phyloP scores from a whole-genome alignment of 2,329 filamentous ascomycete species.

The Ophiostoma sp. region DNA sequence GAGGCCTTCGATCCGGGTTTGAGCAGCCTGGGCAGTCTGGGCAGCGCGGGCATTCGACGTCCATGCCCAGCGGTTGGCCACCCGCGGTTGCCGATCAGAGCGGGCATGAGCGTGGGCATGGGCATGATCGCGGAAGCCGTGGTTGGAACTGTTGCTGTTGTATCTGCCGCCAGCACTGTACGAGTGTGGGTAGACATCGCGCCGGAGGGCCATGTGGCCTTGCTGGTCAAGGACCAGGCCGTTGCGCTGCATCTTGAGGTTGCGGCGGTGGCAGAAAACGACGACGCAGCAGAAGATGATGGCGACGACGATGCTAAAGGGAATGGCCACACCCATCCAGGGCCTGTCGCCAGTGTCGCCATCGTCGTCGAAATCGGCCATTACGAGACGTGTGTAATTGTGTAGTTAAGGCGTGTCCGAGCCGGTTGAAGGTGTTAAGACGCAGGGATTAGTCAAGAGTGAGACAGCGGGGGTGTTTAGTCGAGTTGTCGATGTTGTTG shows the following conservation, averaged over 20 bases:
- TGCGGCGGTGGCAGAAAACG: slow-evolving; percentile 18
- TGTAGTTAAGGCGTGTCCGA: neutral
- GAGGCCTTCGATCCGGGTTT: slow-evolving; percentile 27
- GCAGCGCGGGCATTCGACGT: neutral
- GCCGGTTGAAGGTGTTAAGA: neutral
- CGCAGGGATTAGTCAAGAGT: neutral
- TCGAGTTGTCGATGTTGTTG: neutral
- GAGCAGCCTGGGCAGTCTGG: neutral
- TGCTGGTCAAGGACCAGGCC: slow-evolving; percentile 21
- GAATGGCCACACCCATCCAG: slow-evolving; percentile 22
- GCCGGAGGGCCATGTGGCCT: slow-evolving; percentile 23
- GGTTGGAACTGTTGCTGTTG: slow-evolving; percentile 2
- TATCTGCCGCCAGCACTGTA: neutral
- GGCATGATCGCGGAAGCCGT: neutral
- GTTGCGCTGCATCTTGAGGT: neutral
- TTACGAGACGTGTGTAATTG: slow-evolving; percentile 2
- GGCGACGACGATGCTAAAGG: slow-evolving; percentile 20
- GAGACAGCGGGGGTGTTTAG: neutral
- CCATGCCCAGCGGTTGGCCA: slow-evolving; percentile 26
- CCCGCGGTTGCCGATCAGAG: slow-evolving; percentile 12
- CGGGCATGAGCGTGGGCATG: neutral
- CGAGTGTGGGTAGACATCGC: slow-evolving; percentile 21
- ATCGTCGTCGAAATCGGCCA: slow-evolving; percentile 18
- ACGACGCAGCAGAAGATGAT: slow-evolving; percentile 10
- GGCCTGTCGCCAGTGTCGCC: slow-evolving; percentile 1